Conservation (phyloP, 164 flowering plant species). For the Liquidambar formosana region DNA sequence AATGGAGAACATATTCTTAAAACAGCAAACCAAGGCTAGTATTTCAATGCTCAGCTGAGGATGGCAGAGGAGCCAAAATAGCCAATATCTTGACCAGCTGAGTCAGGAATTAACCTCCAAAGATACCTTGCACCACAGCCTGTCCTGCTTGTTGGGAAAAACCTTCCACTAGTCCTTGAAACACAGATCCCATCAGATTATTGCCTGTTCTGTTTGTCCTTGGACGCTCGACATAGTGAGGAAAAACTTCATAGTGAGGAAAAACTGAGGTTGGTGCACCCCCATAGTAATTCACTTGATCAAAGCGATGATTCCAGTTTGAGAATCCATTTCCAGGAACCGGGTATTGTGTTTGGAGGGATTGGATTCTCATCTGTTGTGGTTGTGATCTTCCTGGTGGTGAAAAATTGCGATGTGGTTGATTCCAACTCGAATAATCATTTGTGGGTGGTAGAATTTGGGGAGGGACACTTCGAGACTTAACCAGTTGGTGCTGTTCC, state of each 20-base stretch:
- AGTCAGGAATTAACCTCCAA: background rate
- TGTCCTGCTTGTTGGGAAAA: background rate
- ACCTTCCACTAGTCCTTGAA: background rate
- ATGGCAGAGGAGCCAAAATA: too few species aligned
- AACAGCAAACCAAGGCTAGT: too few species aligned
- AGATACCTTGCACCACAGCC: background rate
- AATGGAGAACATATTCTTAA: background rate
- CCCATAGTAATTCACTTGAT: background rate
- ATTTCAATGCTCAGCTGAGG: too few species aligned
- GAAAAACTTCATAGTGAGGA: too few species aligned
- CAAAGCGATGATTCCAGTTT: background rate
- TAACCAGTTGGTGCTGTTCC: too few species aligned
- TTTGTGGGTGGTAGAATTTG: too few species aligned
- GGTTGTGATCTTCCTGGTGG: too few species aligned
- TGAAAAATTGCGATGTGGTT: too few species aligned
- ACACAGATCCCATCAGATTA: background rate
- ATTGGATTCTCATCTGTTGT: background rate
- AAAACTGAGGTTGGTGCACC: background rate
- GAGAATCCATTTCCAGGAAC: too few species aligned
- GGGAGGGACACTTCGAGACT: too few species aligned
- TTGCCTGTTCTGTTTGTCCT: background rate
- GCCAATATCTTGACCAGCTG: background rate
- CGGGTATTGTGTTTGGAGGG: background rate
- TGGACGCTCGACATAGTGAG: background rate
- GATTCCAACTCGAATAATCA: too few species aligned